phyloP scores from a whole-genome alignment of 129 eudicot species.

The Oenanthe sinensis region DNA sequence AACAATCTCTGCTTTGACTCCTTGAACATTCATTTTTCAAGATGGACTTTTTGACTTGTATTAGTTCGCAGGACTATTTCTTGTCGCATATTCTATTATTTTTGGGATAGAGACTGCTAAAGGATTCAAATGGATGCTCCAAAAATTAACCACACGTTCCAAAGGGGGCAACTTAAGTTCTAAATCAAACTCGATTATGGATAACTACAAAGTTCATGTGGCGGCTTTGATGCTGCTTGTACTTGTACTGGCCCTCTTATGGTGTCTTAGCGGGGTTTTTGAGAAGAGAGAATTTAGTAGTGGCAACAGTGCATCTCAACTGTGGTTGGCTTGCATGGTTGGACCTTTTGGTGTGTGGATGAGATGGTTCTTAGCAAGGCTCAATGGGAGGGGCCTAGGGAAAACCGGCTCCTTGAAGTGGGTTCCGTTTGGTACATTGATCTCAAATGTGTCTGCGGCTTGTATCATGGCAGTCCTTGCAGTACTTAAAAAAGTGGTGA shows the following conservation, averaged over 20 bases:
- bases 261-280: conserved; percentile 44
- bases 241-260: conserved; percentile 38
- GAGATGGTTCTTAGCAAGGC: conserved; percentile 70
- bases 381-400: conserved; percentile 81
- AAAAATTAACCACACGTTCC: conserved; percentile 18
- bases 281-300: conserved; percentile 39
- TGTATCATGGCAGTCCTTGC: conserved; percentile 92
- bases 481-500: conserved; percentile 61
- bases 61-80: conserved; percentile 51
- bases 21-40: neutral
- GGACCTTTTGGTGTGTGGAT: conserved; percentile 92
- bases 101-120: conserved; percentile 70
- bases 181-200: conserved; percentile 15
- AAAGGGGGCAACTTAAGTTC: neutral
- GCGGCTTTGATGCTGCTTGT: conserved; percentile 30
- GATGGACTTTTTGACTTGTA: conserved; percentile 3
- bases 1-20: neutral
- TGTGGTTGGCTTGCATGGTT: conserved; percentile 80
- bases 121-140: conserved; percentile 41
- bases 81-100: conserved; percentile 57
- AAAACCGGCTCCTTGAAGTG: conserved; percentile 39
- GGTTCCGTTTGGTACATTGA: conserved; percentile 87
- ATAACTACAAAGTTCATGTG: conserved; percentile 16
- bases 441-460: conserved; percentile 74
- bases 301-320: conserved; percentile 42